A percentile compares a stretch with the other conserved stretches of the same genome.
Conservation (phyloP, 2,329 filamentous ascomycete species). For the Exophiala xenobiotica region DNA sequence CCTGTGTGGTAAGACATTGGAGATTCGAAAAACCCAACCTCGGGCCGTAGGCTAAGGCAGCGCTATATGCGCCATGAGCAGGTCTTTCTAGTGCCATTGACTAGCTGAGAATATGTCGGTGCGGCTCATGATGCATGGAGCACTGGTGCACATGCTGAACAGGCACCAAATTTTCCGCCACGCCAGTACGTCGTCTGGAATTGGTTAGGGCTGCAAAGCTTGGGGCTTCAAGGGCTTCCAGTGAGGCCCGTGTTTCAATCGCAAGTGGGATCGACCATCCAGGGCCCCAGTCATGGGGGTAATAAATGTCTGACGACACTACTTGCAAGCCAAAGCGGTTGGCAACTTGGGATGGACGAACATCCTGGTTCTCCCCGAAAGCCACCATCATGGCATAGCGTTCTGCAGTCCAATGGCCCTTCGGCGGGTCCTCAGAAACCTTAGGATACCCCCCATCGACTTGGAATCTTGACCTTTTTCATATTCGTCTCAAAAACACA, state of each 20-base stretch:
- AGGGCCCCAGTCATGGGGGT: conserved; percentile 11
- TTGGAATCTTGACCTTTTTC: conserved; percentile 24
- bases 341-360: conserved; percentile 2
- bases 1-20: neutral
- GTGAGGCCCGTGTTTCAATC: conserved; percentile 13
- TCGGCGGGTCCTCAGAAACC: conserved; percentile 19
- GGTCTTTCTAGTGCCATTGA: neutral
- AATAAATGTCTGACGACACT: conserved; percentile 24
- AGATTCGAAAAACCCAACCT: neutral
- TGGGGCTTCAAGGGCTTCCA: neutral
- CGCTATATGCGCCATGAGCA: neutral
- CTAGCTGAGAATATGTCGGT: neutral
- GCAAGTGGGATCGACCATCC: conserved; percentile 20
- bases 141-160: neutral
- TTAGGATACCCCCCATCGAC: conserved; percentile 18
- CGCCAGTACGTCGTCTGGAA: neutral
- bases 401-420: conserved; percentile 20
- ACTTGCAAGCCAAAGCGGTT: conserved; percentile 10
- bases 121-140: neutral
- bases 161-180: neutral
- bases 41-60: neutral
- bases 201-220: neutral
- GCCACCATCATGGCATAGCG: conserved; percentile 21
- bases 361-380: conserved; percentile 18
- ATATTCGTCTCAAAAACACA: conserved; percentile 16